Conservation (phyloP, 768 basidiomycete genomes). For the Dacryopinax spathularia region DNA sequence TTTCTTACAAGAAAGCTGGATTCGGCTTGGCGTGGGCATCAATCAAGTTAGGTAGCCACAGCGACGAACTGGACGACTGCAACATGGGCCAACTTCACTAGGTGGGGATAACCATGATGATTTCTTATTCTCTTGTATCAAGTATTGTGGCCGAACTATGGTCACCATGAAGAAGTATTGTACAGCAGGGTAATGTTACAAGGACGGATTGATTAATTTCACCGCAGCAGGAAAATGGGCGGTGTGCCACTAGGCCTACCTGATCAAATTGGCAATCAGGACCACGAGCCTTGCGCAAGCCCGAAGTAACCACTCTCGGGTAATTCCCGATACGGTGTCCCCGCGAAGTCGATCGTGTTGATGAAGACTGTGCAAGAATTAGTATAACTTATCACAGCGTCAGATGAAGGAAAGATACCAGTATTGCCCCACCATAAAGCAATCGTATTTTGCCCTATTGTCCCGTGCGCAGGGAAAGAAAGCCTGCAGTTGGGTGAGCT, state of each 20-base stretch:
- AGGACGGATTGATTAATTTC: no score
- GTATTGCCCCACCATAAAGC: slow-evolving; percentile 63
- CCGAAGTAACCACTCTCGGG: neutral
- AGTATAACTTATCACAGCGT: neutral
- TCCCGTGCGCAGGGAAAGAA: slow-evolving; percentile 4
- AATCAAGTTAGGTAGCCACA: no score
- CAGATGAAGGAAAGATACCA: neutral
- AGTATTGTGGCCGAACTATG: no score
- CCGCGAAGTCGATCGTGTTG: neutral
- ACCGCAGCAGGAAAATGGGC: no score
- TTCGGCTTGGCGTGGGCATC: no score
- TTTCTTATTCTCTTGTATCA: no score
- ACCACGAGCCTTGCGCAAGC: neutral
- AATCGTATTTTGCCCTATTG: slow-evolving; percentile 32
- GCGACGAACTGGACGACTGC: no score
- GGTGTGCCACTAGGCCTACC: no score
- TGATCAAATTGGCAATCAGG: neutral
- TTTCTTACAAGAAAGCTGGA: neutral
- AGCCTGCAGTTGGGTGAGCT: slow-evolving; percentile 6
- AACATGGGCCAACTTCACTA: no score
- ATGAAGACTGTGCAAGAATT: neutral
- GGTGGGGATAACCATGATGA: no score
- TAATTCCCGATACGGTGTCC: neutral
- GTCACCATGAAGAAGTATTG: no score
- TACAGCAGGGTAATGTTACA: no score